Base-by-base conservation (phyloP, 495 filamentous ascomycete genomes). In the Glonium stellatum region DNA sequence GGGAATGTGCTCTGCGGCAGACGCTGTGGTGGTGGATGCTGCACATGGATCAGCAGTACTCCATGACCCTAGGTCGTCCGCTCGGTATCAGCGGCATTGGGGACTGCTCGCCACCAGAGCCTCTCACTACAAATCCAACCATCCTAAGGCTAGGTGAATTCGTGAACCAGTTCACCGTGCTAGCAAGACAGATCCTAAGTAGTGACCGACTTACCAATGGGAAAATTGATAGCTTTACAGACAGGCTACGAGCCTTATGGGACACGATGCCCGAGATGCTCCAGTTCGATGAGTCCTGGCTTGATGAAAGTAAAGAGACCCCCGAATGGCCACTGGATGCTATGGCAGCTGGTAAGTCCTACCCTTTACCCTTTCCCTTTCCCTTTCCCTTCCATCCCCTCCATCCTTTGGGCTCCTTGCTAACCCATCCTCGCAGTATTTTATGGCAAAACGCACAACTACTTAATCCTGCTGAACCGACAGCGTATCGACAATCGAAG, bases 21-120 rank as follows among this genome's bases (percentile, higher is more conserved):
- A 69, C 71, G 31, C 64, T 79, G 2, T 79, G 76, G 76, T 79
- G 76, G 76, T 78, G 76, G 76, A 76, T 79, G 65, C 65, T 79
- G 48, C 73, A 78, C 58, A 76, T 78, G 76, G 76, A 79, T 58
- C 73, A 77, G 65, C 72, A 78, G 36, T 79, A 79, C 55, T 78
- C 76, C 15, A 74, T 79, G 62, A 76, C 76, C 0, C 69, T 78
- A 0, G 76, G 76, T 13, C 64, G 76, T 47, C 76, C 76, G 8
- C 60, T 78, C 18, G 76, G 74, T 1, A 77, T 79, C 35, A 77
- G 75, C 36, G 76, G 73, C 46, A 70, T 74, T 27, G 76, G 76
- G 12, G 76, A 78, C 60, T 78, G 76, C 60, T 74, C 71, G 11
- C 65, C 75, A 2, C 73, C 76, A 5, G 72, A 75, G 56, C 72